Evolutionary conservation across 2,329 filamentous ascomycete genomes (phyloP).

Genomic region (Colletotrichum gigasporum): DNA sequence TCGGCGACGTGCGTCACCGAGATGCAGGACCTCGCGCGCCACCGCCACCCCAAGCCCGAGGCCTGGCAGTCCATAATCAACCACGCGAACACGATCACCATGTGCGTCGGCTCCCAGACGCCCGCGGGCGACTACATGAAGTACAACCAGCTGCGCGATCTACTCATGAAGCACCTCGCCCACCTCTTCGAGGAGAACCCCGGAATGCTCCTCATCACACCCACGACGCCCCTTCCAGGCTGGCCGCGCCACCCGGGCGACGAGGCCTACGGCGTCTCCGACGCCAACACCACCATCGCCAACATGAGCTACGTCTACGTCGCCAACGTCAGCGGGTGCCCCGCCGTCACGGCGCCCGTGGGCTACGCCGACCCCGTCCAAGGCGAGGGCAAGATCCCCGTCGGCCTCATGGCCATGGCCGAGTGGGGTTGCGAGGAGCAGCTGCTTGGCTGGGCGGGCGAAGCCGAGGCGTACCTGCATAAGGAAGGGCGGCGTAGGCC

Average conservation of each 20-base stretch:
- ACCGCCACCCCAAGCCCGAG: conserved; percentile 52
- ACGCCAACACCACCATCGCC: conserved; percentile 76
- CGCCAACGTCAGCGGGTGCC: conserved; percentile 83
- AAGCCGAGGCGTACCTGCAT: conserved; percentile 65
- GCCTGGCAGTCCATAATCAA: conserved; percentile 67
- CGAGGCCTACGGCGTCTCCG: conserved; percentile 75
- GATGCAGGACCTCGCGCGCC: conserved; percentile 56
- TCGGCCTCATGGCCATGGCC: conserved; percentile 71
- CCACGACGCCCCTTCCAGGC: conserved; percentile 79
- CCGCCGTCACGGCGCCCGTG: conserved; percentile 77
- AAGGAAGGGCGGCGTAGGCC: conserved; percentile 61
- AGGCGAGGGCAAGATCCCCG: conserved; percentile 67
- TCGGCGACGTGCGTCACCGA: conserved; percentile 81
- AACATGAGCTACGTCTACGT: conserved; percentile 90
- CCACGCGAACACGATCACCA: conserved; percentile 74
- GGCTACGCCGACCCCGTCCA: conserved; percentile 72
- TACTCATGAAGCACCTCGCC: conserved; percentile 83
- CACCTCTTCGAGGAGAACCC: conserved; percentile 76
- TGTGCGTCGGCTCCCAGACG: conserved; percentile 72
- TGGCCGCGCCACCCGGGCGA: conserved; percentile 72
- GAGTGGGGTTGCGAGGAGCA: conserved; percentile 75
- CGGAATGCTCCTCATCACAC: conserved; percentile 80
- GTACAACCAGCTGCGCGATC: conserved; percentile 75
- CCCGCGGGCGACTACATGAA: conserved; percentile 76
- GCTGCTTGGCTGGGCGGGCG: conserved; percentile 67